Conservation (phyloP, 345 rosid genomes). For the Moricandia moricandioides region DNA sequence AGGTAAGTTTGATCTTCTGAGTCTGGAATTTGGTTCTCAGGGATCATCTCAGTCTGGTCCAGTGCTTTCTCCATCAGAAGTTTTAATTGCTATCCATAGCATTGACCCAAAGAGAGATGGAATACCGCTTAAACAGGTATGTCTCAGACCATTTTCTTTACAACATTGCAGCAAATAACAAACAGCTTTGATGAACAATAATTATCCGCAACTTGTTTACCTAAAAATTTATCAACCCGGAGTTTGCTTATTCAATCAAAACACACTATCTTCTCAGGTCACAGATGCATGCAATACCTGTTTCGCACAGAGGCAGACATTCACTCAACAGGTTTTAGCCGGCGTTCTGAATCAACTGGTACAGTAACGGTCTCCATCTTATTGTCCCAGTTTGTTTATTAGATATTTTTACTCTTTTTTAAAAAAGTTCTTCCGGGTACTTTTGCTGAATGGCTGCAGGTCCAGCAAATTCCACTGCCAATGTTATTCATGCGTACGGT, state of each 20-base stretch:
- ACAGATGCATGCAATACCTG: slow-evolving; percentile 95
- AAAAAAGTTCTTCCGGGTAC: background rate
- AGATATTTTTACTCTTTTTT: background rate
- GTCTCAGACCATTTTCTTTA: slow-evolving; percentile 1
- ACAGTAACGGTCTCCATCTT: slow-evolving; percentile 9
- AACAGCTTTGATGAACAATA: background rate
- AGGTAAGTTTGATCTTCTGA: slow-evolving; percentile 15
- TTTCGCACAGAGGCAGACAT: slow-evolving; percentile 79
- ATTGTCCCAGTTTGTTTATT: background rate
- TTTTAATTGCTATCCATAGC: slow-evolving; percentile 83
- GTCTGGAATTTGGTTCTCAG: slow-evolving; percentile 39
- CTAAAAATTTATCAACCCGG: slow-evolving; percentile 9
- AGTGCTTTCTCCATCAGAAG: slow-evolving; percentile 77
- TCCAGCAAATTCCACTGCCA: slow-evolving; percentile 97
- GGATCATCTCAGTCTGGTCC: slow-evolving; percentile 70
- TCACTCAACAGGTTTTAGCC: slow-evolving; percentile 94
- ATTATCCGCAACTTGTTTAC: background rate
- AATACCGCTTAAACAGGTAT: slow-evolving; percentile 89
- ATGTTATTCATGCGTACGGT: slow-evolving; percentile 98
- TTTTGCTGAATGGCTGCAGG: slow-evolving; percentile 50
- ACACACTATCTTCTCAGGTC: slow-evolving; percentile 49
- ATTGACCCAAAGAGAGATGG: slow-evolving; percentile 88
- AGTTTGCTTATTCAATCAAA: slow-evolving; percentile 9
- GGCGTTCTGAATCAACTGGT: slow-evolving; percentile 97
- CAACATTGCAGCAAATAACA: background rate